A percentile compares a stretch with the other conserved stretches of the same genome.
These are phyloP conservation scores for Sorghum bicolor DNA, from an alignment of 176 grass and related monocot species.

Conservation along the genomic window Sorghum_bicolor_NCBIv3 NC_012873.2:8312001-8312500, in stretches of 20 bases:
- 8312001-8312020: constrained; percentile 7
- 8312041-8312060: constrained; percentile 15
- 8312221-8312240: constrained; percentile 1
- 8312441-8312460: no score
- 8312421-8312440: no score
- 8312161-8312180: constrained; percentile 2
- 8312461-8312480: no score
- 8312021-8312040: constrained; percentile 35
- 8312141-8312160: neutral
- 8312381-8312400: neutral
- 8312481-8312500: no score
- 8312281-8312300: neutral
- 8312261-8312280: neutral
- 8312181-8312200: constrained; percentile 18
- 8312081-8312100: neutral
- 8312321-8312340: neutral
- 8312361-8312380: neutral
- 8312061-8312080: constrained; percentile 17
- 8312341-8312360: neutral
- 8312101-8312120: constrained; percentile 29
- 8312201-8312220: neutral
- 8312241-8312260: neutral
- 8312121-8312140: constrained; percentile 28
- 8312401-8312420: neutral
- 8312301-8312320: neutral